Base-by-base conservation (phyloP, 2,329 filamentous ascomycete species). In the Xylaria polymorpha region DNA sequence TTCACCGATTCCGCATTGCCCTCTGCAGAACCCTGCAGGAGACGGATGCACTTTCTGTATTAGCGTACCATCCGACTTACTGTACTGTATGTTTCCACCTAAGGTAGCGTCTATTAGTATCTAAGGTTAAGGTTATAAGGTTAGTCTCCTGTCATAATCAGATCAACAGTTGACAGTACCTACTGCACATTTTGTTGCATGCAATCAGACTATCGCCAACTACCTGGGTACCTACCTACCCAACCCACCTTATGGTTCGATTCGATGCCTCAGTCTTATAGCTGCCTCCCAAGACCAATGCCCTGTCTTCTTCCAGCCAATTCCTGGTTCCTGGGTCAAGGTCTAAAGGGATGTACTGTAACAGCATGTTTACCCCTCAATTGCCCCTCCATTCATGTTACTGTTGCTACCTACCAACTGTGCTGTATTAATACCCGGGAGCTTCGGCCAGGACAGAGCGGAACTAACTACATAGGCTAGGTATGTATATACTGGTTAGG, bases 1-100 rank as follows among this genome's bases (percentile, higher is more conserved):
- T 12, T 53, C 55, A 61, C 68, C 65, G 68, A 68, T 61, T 55
- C 50, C 68, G 68, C 68, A 68, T 64, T 46, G 59, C 51, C 57
- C 59, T 66, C 44, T 59, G 37, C 46, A 64, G 66, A 55, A 14
- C 22, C 43, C 59, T 44, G 51, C 53, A 63, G 29, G 46, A 39
- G 46, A 41, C 32, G 22, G 46, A 14, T 25, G 20, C 59, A 53
- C 51, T 43, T 32, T 32, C 20, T 22, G 44, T 61, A 22, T 29
- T 64, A 67, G 64, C 60, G 57, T 43, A 39, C 43, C 39, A 48
- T 48, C 56, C 12, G 61, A 68, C 68, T 68, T 70, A 68, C 68
- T 68, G 68, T 70, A 70, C 55, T 29, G 4, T 29, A 29, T 29
- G 25, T 29, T 29, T 29, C 25, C 25, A 29, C 2, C 7, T 32